Conservation (phyloP, 2,329 filamentous ascomycete genomes). For the Tolypocladium tropicale region DNA sequence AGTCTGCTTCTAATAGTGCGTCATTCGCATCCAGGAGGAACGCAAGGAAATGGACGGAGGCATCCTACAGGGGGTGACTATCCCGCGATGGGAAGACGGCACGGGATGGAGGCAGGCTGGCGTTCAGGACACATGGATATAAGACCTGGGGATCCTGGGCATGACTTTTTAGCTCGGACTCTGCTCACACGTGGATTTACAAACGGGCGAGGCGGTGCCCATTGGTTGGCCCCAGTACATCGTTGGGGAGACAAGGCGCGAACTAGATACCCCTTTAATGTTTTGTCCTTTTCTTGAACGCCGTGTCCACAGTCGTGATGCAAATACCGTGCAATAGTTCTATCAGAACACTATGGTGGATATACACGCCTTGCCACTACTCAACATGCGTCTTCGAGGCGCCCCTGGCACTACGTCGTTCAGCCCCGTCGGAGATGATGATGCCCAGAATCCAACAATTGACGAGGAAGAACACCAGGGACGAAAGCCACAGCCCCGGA, state of each 20-base stretch:
- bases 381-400: slow-evolving; percentile 12
- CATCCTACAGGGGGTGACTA: not conserved
- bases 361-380: slow-evolving; percentile 2
- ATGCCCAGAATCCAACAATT: slow-evolving; percentile 84
- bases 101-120: not conserved
- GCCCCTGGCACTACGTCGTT: not conserved
- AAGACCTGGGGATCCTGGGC: not conserved
- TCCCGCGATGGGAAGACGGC: not conserved
- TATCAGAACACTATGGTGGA: not conserved
- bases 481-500: slow-evolving; percentile 69
- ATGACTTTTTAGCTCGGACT: not conserved
- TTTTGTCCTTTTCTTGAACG: slow-evolving; percentile 1
- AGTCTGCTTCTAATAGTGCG: not conserved
- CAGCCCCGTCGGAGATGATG: slow-evolving; percentile 56
- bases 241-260: slow-evolving; percentile 1
- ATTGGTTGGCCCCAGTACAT: not conserved
- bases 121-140: slow-evolving; percentile 4
- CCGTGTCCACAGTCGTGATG: too few relatives aligned
- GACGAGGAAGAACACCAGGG: slow-evolving; percentile 69
- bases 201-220: not conserved
- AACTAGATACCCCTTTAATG: slow-evolving; percentile 11
- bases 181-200: not conserved
- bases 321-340: too few relatives aligned
- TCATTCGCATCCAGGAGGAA: not conserved
- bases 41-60: not conserved